phyloP scores from a whole-genome alignment of 495 filamentous ascomycete genomes.

The Neurospora sp. region DNA sequence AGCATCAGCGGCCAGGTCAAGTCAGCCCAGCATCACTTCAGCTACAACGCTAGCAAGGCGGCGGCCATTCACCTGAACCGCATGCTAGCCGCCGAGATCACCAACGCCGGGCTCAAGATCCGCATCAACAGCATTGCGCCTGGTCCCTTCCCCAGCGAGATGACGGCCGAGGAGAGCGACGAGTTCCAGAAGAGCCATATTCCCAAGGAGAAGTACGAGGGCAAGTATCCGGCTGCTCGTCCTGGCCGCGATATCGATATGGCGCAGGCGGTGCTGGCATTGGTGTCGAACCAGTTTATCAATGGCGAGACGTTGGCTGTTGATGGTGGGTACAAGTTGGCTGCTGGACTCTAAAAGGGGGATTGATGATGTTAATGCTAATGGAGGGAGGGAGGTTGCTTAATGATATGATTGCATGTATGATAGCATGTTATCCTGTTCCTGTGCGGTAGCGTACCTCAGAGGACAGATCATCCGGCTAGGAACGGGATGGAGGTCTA shows the following conservation, averaged over 20 bases:
- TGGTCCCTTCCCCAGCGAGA: constrained; percentile 64
- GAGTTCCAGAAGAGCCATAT: constrained; percentile 56
- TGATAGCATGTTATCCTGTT: background rate
- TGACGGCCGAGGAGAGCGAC: constrained; percentile 50
- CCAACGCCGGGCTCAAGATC: constrained; percentile 39
- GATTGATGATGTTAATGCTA: background rate
- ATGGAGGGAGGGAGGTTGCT: background rate
- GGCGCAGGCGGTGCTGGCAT: constrained; percentile 55
- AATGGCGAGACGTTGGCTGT: constrained; percentile 61
- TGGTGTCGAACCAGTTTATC: constrained; percentile 58
- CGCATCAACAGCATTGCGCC: constrained; percentile 65
- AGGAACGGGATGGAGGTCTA: background rate
- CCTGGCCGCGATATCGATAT: constrained; percentile 68
- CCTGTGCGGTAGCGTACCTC: background rate
- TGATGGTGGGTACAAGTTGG: constrained; percentile 45
- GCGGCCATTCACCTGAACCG: constrained; percentile 63
- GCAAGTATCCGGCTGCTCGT: constrained; percentile 47
- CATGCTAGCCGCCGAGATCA: constrained; percentile 31
- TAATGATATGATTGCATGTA: background rate
- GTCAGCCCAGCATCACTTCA: constrained; percentile 62
- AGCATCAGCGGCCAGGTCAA: constrained; percentile 49
- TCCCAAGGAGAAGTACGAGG: constrained; percentile 48
- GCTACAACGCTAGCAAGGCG: constrained; percentile 66
- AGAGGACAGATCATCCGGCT: background rate
- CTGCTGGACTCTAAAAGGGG: constrained; percentile 12